Evolutionary conservation across 768 basidiomycete genomes (phyloP).

Genomic region (Panus rudis): DNA sequence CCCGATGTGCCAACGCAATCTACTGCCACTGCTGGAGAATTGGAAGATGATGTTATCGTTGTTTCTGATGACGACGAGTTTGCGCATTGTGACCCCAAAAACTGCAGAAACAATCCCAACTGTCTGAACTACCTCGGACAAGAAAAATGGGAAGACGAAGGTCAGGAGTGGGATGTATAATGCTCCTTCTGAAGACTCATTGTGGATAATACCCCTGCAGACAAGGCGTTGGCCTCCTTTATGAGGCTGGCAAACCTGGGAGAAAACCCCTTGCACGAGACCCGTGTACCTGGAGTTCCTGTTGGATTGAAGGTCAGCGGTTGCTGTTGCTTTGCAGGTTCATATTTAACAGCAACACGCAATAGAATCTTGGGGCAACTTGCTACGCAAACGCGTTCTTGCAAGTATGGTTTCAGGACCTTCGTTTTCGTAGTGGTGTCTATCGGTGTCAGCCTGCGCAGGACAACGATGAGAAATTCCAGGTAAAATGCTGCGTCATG

Average conservation of each 20-base stretch:
- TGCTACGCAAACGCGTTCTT: slow-evolving; percentile 96
- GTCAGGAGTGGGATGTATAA: slow-evolving; percentile 31
- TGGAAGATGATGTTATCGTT: slow-evolving; percentile 58
- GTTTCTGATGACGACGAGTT: slow-evolving; percentile 58
- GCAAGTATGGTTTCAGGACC: slow-evolving; percentile 90
- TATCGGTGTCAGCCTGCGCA: slow-evolving; percentile 64
- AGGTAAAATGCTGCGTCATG: slow-evolving; percentile 23
- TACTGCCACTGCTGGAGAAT: slow-evolving; percentile 29
- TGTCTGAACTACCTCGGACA: slow-evolving; percentile 88
- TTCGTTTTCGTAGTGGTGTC: slow-evolving; percentile 75
- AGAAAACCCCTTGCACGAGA: slow-evolving; percentile 43
- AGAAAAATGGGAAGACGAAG: slow-evolving; percentile 71
- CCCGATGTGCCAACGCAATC: slow-evolving; percentile 6
- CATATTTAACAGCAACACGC: background rate
- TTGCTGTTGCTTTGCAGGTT: background rate
- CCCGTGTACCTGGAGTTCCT: slow-evolving; percentile 50
- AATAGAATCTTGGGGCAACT: slow-evolving; percentile 90
- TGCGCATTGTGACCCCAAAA: slow-evolving; percentile 47
- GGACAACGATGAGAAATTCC: slow-evolving; percentile 36
- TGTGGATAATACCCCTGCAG: slow-evolving; percentile 28
- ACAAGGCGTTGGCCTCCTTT: slow-evolving; percentile 42
- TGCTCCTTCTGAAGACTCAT: slow-evolving; percentile 3
- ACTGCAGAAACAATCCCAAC: slow-evolving; percentile 71
- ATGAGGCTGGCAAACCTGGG: slow-evolving; percentile 47
- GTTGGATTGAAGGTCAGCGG: slow-evolving; percentile 67